A percentile compares a stretch with the other conserved stretches of the same genome.
phyloP scores from a whole-genome alignment of 2,329 filamentous ascomycete genomes.

The Penicillium paneum region DNA sequence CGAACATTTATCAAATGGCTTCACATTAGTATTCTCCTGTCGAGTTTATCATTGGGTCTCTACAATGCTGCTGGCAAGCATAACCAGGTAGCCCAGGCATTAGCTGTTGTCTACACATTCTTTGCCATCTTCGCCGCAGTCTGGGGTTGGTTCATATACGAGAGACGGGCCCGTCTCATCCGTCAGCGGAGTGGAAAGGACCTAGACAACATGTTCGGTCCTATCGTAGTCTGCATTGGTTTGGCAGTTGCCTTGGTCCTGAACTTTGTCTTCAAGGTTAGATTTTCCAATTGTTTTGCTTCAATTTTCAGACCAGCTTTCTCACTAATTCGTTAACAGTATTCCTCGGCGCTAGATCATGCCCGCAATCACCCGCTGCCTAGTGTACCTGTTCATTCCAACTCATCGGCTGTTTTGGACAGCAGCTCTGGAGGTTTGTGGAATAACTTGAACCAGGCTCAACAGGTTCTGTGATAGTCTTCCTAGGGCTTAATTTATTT shows the following conservation, averaged over 20 bases:
- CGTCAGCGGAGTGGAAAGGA: conserved; percentile 81
- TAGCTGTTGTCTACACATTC: conserved; percentile 78
- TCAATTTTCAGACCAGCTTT: background rate
- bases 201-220: conserved; percentile 85
- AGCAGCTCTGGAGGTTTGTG: conserved; percentile 2
- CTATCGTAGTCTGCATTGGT: conserved; percentile 75
- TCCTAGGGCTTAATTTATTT: background rate
- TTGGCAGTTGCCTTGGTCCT: conserved; percentile 73
- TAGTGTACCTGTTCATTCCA: conserved; percentile 11
- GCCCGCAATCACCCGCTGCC: conserved; percentile 14
- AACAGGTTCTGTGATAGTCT: conserved; percentile 17
- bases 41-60: conserved; percentile 75
- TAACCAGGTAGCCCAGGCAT: conserved; percentile 69
- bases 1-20: conserved; percentile 99
- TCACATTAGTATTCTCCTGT: conserved; percentile 85
- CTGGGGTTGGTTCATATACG: conserved; percentile 87
- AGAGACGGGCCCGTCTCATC: conserved; percentile 73
- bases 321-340: conserved; percentile 26
- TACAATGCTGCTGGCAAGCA: conserved; percentile 79
- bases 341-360: conserved; percentile 29
- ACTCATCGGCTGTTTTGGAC: conserved; percentile 10
- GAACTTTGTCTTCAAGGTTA: conserved; percentile 79
- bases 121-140: conserved; percentile 78
- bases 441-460: conserved; percentile 22
- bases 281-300: background rate